phyloP scores from a whole-genome alignment of 768 basidiomycete species.

The Trametes villosa region DNA sequence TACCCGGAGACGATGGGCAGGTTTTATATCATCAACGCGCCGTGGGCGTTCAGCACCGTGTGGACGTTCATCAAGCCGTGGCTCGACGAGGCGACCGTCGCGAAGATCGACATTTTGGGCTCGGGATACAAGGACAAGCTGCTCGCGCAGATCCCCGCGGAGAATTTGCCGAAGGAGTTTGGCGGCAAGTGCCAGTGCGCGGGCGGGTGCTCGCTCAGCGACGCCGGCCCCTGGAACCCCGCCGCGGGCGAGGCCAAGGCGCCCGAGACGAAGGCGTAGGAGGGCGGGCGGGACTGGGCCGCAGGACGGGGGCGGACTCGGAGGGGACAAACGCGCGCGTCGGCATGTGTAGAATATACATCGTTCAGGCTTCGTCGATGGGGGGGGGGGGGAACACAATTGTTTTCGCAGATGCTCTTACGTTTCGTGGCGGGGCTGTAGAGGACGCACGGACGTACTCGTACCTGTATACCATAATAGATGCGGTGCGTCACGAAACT shows the following conservation, averaged over 20 bases:
- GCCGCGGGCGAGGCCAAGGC: neutral
- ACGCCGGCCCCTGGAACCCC: slow-evolving; percentile 90
- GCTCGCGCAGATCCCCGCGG: slow-evolving; percentile 77
- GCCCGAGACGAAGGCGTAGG: too few relatives aligned
- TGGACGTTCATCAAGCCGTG: slow-evolving; percentile 91
- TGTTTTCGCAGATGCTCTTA: neutral
- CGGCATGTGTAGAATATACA: slow-evolving; percentile 14
- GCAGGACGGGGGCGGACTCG: neutral
- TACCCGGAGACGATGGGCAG: slow-evolving; percentile 97
- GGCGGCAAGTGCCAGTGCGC: slow-evolving; percentile 81
- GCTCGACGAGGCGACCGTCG: slow-evolving; percentile 94
- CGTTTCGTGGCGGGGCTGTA: neutral
- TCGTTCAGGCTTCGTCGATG: neutral
- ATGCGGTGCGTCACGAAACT: neutral
- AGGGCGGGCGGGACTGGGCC: too few relatives aligned
- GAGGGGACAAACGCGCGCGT: neutral
- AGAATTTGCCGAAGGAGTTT: slow-evolving; percentile 85
- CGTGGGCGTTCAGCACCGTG: slow-evolving; percentile 87
- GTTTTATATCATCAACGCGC: slow-evolving; percentile 98
- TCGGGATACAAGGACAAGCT: slow-evolving; percentile 73
- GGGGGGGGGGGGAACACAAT: neutral
- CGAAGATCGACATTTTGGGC: slow-evolving; percentile 93
- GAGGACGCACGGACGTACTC: slow-evolving; percentile 3
- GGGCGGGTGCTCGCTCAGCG: slow-evolving; percentile 84
- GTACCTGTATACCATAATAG: slow-evolving; percentile 24